Conservation (phyloP, 2,329 filamentous ascomycete species). For the Colletotrichum sansevieriae region DNA sequence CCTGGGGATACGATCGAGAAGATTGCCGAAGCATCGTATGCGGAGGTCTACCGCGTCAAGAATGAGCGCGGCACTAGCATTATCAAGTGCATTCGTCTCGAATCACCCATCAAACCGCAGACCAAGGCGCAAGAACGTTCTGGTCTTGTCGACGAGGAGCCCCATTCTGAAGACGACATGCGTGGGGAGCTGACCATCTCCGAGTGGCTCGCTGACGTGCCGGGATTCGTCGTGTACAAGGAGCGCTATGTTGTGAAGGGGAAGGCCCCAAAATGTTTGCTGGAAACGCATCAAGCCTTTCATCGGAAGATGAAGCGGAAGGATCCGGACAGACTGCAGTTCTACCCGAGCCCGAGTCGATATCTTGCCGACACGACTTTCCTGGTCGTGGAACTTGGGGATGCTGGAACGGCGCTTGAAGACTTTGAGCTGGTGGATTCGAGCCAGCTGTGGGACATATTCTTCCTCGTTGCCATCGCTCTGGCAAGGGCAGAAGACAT, state of each 20-base stretch:
- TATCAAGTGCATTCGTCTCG: slow-evolving; percentile 73
- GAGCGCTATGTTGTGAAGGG: slow-evolving; percentile 72
- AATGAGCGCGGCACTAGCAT: slow-evolving; percentile 73
- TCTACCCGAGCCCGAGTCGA: slow-evolving; percentile 72
- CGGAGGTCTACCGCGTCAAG: slow-evolving; percentile 74
- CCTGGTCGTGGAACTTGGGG: slow-evolving; percentile 72
- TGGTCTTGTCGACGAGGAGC: slow-evolving; percentile 70
- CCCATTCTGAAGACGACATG: slow-evolving; percentile 67
- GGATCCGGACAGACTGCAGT: slow-evolving; percentile 69
- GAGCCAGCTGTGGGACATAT: slow-evolving; percentile 73
- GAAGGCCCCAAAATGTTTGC: slow-evolving; percentile 63
- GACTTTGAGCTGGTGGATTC: slow-evolving; percentile 64
- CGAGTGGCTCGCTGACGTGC: slow-evolving; percentile 73
- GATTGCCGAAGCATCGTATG: slow-evolving; percentile 76
- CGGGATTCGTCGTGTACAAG: slow-evolving; percentile 76
- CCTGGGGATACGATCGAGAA: slow-evolving; percentile 67
- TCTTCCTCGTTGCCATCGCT: slow-evolving; percentile 71
- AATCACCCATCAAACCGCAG: slow-evolving; percentile 69
- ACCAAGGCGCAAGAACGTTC: slow-evolving; percentile 68
- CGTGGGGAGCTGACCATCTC: slow-evolving; percentile 73
- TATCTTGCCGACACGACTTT: slow-evolving; percentile 71
- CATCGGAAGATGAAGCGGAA: slow-evolving; percentile 66
- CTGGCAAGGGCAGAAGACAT: slow-evolving; percentile 70
- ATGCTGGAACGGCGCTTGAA: slow-evolving; percentile 72
- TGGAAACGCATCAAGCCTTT: slow-evolving; percentile 72